phyloP scores from a whole-genome alignment of 2,329 filamentous ascomycete genomes.

The Mariannaea elegans region DNA sequence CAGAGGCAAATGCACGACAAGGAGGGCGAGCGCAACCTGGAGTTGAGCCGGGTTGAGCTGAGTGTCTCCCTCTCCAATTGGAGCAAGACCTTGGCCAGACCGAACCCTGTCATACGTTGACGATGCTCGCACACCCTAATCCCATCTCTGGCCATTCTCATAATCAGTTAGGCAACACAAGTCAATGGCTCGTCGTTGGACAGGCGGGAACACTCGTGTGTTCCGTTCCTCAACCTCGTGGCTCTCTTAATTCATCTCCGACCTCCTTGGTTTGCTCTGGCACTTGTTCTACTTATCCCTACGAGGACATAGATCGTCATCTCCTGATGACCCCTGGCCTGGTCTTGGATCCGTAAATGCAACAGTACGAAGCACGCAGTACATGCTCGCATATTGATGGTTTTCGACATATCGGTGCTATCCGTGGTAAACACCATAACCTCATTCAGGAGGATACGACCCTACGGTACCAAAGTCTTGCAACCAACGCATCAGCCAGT shows the following conservation, averaged over 20 bases:
- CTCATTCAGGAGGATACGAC: not conserved
- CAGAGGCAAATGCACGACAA: conserved; percentile 6
- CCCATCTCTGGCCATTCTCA: not conserved
- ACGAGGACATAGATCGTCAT: conserved; percentile 7
- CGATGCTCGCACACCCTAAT: conserved; percentile 4
- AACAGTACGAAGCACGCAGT: not conserved
- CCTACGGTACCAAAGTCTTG: not conserved
- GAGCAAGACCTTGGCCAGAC: not conserved
- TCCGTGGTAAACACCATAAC: not conserved
- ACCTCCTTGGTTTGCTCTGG: not conserved
- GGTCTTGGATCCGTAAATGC: not conserved
- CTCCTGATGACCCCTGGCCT: not conserved
- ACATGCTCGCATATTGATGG: not conserved
- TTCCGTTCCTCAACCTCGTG: conserved; percentile 1
- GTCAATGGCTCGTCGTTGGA: not conserved
- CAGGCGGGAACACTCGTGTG: not conserved
- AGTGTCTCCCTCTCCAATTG: not conserved
- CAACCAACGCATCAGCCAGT: not conserved
- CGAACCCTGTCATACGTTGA: conserved; percentile 7
- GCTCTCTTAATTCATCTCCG: not conserved
- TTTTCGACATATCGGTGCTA: not conserved
- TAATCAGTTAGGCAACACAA: no score
- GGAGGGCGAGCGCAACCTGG: conserved; percentile 13
- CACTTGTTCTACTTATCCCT: not conserved
- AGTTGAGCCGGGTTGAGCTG: conserved; percentile 3